These are phyloP conservation scores for Protomyces inouyei DNA, from an alignment of 1,139 yeast species.

Conservation along the genomic window DNA sequence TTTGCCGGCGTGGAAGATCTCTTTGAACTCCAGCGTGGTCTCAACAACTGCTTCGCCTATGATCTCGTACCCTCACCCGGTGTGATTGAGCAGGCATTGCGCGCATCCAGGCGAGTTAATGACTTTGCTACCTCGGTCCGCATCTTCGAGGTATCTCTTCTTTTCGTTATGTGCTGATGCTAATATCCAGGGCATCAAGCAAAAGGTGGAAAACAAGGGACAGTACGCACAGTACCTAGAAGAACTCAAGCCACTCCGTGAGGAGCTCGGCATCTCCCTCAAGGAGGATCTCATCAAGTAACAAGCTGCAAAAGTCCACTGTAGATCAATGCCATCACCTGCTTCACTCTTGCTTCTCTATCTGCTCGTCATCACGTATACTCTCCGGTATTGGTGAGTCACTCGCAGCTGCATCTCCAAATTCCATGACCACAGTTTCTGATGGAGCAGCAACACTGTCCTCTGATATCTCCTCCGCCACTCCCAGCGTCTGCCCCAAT, in stretches of 20 bases:
- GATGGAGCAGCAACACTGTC: not conserved
- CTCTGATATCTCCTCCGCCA: not conserved
- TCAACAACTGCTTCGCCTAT: conserved; percentile 96
- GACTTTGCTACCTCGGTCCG: conserved; percentile 98
- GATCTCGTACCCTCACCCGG: conserved; percentile 98
- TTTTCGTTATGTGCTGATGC: not conserved
- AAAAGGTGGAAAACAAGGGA: conserved; percentile 18
- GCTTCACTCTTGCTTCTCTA: not conserved
- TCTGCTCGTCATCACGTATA: too few species aligned
- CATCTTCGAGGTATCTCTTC: conserved; percentile 61
- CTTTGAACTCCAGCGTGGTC: conserved; percentile 67
- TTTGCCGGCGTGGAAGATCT: conserved; percentile 97
- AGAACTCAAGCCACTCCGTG: conserved; percentile 85
- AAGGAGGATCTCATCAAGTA: conserved; percentile 26
- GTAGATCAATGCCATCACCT: not conserved
- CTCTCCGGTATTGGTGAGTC: too few species aligned
- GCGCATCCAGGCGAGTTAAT: conserved; percentile 98
- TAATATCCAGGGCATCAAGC: conserved; percentile 10
- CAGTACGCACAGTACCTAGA: conserved; percentile 89
- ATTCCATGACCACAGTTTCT: not conserved
- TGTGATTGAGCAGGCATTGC: conserved; percentile 90
- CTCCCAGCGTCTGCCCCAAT: not conserved
- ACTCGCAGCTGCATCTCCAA: not conserved
- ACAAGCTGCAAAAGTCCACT: not conserved
- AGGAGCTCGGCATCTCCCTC: conserved; percentile 62